Conservation (phyloP, 768 basidiomycete species). For the Jaapia argillacea region DNA sequence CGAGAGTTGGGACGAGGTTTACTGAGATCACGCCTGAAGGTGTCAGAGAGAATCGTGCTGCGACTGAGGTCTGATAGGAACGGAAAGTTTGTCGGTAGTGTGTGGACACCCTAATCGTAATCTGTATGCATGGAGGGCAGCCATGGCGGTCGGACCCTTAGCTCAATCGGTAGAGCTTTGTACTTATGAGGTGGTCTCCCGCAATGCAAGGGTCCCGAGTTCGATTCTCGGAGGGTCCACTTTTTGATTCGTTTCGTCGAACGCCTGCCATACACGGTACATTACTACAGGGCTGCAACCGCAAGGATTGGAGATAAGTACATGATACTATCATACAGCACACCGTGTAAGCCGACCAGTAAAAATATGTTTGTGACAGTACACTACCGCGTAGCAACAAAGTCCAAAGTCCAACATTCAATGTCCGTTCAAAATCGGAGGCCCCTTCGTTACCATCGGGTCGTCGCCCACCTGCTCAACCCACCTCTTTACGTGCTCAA, state of each 20-base stretch:
- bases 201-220: conserved; percentile 54
- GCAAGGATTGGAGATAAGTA: too few species aligned
- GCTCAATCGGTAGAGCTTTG: conserved; percentile 57
- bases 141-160: conserved; percentile 31
- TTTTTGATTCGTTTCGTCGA: conserved; percentile 16
- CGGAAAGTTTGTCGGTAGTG: neutral
- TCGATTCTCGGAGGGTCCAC: conserved; percentile 56
- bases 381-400: too few species aligned
- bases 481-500: neutral
- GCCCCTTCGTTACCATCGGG: too few species aligned
- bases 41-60: conserved; percentile 13
- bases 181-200: conserved; percentile 44
- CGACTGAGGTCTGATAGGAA: conserved; percentile 7
- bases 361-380: too few species aligned
- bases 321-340: too few species aligned
- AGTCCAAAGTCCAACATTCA: too few species aligned
- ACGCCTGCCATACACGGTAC: neutral
- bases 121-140: conserved; percentile 23
- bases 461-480: too few species aligned
- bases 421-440: too few species aligned
- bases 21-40: conserved; percentile 26
- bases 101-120: neutral
- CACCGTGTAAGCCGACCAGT: too few species aligned
- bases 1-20: conserved; percentile 64
- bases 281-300: neutral